These are phyloP conservation scores for Tricladium varicosporioides DNA, from an alignment of 2,329 filamentous ascomycete genomes.

Conservation along the genomic window DNA sequence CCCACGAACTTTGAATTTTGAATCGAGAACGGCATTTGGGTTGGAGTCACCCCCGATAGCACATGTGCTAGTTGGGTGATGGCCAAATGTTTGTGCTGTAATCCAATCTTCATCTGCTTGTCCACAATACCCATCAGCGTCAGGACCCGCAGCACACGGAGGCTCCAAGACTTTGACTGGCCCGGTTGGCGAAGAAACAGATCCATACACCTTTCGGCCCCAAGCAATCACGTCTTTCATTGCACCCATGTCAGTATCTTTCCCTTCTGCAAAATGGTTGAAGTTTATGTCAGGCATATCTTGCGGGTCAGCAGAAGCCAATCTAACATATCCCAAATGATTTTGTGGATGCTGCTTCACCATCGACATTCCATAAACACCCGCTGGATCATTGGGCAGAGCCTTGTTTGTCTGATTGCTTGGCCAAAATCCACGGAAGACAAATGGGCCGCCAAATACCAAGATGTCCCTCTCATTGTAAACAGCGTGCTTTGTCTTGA, in stretches of 20 bases:
- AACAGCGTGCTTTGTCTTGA: slow-evolving; percentile 14
- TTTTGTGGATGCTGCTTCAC: slow-evolving; percentile 41
- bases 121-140: slow-evolving; percentile 1
- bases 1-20: slow-evolving; percentile 4
- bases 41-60: slow-evolving; percentile 5
- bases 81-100: slow-evolving; percentile 2
- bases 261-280: slow-evolving; percentile 49
- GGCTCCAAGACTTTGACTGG: background rate
- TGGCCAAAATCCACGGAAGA: slow-evolving; percentile 33
- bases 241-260: slow-evolving; percentile 36
- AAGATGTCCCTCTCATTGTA: slow-evolving; percentile 39
- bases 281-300: slow-evolving; percentile 62
- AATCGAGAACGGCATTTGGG: slow-evolving; percentile 7
- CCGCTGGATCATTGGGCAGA: background rate
- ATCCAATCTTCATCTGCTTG: slow-evolving; percentile 8
- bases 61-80: slow-evolving; percentile 3
- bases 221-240: slow-evolving; percentile 38
- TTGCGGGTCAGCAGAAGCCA: slow-evolving; percentile 59
- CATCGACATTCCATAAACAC: slow-evolving; percentile 2
- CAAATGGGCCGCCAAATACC: slow-evolving; percentile 24
- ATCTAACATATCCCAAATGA: slow-evolving; percentile 56
- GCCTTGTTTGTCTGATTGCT: slow-evolving; percentile 43
- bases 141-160: background rate
- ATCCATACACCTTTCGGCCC: slow-evolving; percentile 2
- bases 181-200: slow-evolving; percentile 1